Base-by-base conservation (phyloP, 2,329 filamentous ascomycete genomes). In the Furcasterigmium furcatum region DNA sequence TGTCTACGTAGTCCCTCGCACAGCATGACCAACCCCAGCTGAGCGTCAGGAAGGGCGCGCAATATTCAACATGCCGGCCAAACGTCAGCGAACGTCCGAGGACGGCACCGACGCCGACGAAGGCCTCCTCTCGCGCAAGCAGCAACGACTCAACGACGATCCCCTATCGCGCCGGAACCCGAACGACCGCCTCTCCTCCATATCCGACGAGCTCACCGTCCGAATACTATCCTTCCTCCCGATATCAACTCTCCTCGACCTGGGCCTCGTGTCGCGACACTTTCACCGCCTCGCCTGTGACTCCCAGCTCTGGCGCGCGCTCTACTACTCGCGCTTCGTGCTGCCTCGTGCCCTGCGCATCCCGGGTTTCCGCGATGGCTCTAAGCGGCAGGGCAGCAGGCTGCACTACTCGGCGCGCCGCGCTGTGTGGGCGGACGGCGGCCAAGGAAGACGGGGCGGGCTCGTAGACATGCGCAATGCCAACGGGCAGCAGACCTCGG, bases 301-400 rank as follows among this genome's bases (percentile, higher is more conserved):
- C 64, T 86, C 87, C 1, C 90, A 96, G 61, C 71, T 97, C 46
- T 99, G 94, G 94, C 94, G 92, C 63, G 78, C 79, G 13, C 80
- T 90, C 41, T 99, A 96, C 67, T 96, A 95, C 67, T 77, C 82
- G 21, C 84, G 87, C 51, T 97, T 95, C 65, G 88, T 96, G 24
- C 78, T 88, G 29, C 91, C 90, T 32, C 82, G 91, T 58, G 87
- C 87, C 29, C 77, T 87, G 54, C 82, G 87, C 47, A 83, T 92
- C 46, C 87, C 88, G 1, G 85, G 86, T 19, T 78, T 86, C 45
- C 66, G 72, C 25, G 57, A 67, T 21, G 64, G 67, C 9, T 55
- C 58, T 2, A 54, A 55, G 25, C 49, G 54, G 44, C 56, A 59
- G 43, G 56, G 54, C 4, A 58, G 62, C 19, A 71, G 66, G 47